Conservation (phyloP, 495 filamentous ascomycete species). For the Xylaria palmicola region DNA sequence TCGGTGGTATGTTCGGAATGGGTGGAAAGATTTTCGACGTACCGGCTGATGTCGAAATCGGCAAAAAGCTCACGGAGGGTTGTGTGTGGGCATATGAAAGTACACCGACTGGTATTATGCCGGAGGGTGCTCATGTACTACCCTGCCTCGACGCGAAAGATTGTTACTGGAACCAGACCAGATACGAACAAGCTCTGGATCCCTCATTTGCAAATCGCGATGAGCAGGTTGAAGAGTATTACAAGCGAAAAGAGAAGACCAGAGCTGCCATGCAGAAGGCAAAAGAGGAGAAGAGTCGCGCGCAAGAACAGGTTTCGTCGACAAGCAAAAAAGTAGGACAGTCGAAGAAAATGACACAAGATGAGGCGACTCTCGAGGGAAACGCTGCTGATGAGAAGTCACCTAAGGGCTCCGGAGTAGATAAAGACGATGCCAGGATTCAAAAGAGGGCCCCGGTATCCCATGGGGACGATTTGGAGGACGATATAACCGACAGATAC, state of each 20-base stretch:
- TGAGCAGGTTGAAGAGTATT: slow-evolving; percentile 41
- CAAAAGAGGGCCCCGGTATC: slow-evolving; percentile 12
- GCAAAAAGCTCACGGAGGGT: slow-evolving; percentile 79
- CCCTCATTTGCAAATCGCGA: slow-evolving; percentile 39
- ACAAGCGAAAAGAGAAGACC: slow-evolving; percentile 33
- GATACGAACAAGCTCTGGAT: slow-evolving; percentile 59
- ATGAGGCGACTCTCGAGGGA: too few relatives aligned
- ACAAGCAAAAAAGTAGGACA: slow-evolving; percentile 12
- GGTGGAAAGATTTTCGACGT: slow-evolving; percentile 82
- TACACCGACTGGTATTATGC: slow-evolving; percentile 85
- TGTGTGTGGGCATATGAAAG: slow-evolving; percentile 92
- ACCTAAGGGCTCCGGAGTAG: not conserved
- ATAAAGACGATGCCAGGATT: not conserved
- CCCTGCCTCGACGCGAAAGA: slow-evolving; percentile 63
- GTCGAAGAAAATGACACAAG: not conserved
- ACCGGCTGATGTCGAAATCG: slow-evolving; percentile 78
- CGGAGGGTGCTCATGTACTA: slow-evolving; percentile 66
- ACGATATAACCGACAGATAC: not conserved
- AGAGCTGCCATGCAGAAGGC: slow-evolving; percentile 27
- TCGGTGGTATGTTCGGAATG: slow-evolving; percentile 91
- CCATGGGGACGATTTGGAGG: not conserved
- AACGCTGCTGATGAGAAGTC: not conserved
- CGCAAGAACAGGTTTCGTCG: slow-evolving; percentile 7
- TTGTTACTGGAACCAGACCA: slow-evolving; percentile 77
- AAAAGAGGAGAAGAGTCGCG: slow-evolving; percentile 21